Percentiles rank a stretch among this genome's conserved stretches.
Conservation (phyloP, 139 green algal species). For the Chlamydomonas incerta region DNA sequence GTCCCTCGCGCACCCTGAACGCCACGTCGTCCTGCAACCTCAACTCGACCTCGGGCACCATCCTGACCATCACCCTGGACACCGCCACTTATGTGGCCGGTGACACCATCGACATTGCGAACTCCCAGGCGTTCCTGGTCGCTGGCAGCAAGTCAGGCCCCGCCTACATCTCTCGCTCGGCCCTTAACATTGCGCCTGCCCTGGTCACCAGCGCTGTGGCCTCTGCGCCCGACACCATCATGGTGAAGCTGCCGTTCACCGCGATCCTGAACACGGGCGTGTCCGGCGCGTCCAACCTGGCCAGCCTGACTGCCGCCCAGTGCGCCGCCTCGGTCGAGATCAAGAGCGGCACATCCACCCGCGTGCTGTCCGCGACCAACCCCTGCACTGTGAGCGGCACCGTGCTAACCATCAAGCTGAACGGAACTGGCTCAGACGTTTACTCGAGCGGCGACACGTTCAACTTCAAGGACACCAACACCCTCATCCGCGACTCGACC, state of each 20-base stretch:
- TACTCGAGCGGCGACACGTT: background rate
- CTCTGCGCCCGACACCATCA: background rate
- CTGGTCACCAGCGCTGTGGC: background rate
- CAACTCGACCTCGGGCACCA: background rate
- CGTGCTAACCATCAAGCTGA: too few relatives aligned
- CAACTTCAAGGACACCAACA: background rate
- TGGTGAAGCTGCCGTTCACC: background rate
- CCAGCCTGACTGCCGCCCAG: too few relatives aligned
- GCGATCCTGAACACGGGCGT: too few relatives aligned
- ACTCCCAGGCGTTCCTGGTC: background rate
- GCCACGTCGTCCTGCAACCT: background rate
- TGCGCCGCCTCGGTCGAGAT: background rate
- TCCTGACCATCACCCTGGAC: background rate
- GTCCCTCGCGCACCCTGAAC: background rate
- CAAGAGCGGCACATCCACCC: background rate
- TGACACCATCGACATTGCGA: background rate
- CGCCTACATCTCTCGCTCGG: background rate
- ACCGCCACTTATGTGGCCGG: background rate
- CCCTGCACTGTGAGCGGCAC: too few relatives aligned
- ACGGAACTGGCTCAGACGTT: too few relatives aligned
- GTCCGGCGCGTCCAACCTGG: too few relatives aligned
- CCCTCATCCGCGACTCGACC: background rate
- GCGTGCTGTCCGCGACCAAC: background rate
- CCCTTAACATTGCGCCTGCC: background rate
- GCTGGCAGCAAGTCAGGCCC: background rate